A percentile compares a stretch with the other conserved stretches of the same genome.
These are phyloP conservation scores for Barbarea vulgaris DNA, from an alignment of 345 rosid species.

Conservation along the genomic window DNA sequence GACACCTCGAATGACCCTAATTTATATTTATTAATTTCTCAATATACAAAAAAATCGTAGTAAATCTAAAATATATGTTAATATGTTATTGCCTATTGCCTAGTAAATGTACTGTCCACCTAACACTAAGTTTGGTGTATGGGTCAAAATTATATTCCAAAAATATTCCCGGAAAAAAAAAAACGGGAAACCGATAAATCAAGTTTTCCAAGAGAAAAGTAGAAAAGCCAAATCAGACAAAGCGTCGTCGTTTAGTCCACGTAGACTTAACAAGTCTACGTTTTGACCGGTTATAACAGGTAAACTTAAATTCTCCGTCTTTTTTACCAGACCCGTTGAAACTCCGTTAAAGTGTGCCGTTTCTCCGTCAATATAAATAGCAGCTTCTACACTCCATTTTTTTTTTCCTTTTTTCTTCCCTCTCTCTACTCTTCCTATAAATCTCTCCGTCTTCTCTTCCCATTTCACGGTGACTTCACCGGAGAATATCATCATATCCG, in stretches of 20 bases:
- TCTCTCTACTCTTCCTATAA: slow-evolving; percentile 25
- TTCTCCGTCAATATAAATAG: slow-evolving; percentile 52
- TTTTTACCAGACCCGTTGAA: slow-evolving; percentile 20
- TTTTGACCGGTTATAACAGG: slow-evolving; percentile 34
- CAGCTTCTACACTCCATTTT: neutral
- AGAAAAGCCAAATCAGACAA: slow-evolving; percentile 34
- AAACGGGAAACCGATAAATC: slow-evolving; percentile 33
- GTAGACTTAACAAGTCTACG: slow-evolving; percentile 18
- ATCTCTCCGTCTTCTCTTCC: slow-evolving; percentile 20
- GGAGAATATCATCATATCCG: slow-evolving; percentile 25
- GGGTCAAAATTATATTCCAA: slow-evolving; percentile 5
- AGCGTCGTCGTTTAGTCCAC: slow-evolving; percentile 37
- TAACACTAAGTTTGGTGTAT: slow-evolving; percentile 37
- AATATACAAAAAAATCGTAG: neutral
- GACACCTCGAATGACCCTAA: slow-evolving; percentile 39
- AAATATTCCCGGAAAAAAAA: neutral
- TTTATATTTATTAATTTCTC: slow-evolving; percentile 3
- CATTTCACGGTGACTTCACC: slow-evolving; percentile 46
- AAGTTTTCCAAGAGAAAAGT: slow-evolving; percentile 17
- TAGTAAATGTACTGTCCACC: slow-evolving; percentile 41
- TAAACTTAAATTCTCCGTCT: slow-evolving; percentile 25
- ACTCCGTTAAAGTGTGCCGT: slow-evolving; percentile 25
- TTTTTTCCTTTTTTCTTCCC: slow-evolving; percentile 27
- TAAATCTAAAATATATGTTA: neutral
- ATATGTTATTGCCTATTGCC: slow-evolving; percentile 21